A percentile compares a stretch with the other conserved stretches of the same genome.
Conservation (phyloP, 1,139 yeast species). For the Zygoascus hellenicus region DNA sequence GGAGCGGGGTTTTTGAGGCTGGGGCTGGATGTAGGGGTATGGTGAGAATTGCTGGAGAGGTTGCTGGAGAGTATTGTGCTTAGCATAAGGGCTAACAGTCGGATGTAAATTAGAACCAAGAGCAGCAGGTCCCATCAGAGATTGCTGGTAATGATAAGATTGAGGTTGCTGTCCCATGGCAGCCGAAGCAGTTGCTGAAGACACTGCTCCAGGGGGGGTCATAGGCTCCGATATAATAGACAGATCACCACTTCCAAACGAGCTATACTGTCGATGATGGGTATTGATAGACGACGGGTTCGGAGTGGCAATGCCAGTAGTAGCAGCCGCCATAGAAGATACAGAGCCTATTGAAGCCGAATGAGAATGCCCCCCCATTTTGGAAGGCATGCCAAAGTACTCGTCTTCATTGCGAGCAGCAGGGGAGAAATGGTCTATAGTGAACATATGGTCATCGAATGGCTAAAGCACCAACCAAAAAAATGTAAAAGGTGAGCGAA, state of each 20-base stretch:
- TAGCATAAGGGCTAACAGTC: background rate
- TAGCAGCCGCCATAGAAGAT: background rate
- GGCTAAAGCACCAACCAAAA: background rate
- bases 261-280: conserved; percentile 9
- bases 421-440: conserved; percentile 4
- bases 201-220: conserved; percentile 7
- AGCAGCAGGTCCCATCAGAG: background rate
- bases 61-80: background rate
- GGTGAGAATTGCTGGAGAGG: conserved; percentile 1
- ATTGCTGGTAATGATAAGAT: conserved; percentile 1
- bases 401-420: conserved; percentile 4
- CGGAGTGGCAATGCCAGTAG: background rate
- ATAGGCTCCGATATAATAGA: conserved; percentile 7
- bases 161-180: too few species aligned
- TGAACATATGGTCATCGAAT: conserved; percentile 8
- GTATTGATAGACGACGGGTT: conserved; percentile 1
- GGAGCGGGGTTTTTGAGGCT: background rate
- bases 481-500: conserved; percentile 2
- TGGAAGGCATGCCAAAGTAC: conserved; percentile 7
- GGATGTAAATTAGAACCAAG: background rate
- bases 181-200: background rate
- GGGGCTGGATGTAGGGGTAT: background rate
- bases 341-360: conserved; percentile 3
- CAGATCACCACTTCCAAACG: conserved; percentile 10
- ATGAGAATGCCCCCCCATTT: background rate